Conservation (phyloP, 208 protist species). For the Wallacemonas collosoma region DNA sequence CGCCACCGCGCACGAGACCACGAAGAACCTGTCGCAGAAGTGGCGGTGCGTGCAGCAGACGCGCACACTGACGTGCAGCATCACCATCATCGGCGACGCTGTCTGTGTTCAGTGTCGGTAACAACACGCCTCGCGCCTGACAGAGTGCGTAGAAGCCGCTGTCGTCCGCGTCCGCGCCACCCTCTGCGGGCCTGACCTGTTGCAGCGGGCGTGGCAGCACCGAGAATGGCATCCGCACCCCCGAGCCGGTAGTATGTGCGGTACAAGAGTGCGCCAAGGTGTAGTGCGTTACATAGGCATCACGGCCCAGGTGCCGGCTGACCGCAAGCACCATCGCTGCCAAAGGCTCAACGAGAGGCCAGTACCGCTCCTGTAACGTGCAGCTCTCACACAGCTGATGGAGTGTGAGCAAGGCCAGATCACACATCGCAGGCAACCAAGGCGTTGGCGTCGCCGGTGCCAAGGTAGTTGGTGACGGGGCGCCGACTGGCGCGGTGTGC, state of each 20-base stretch:
- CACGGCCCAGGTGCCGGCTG: constrained; percentile 40
- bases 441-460: not conserved
- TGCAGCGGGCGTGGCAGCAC: too few species aligned
- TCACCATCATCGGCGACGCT: not conserved
- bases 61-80: not conserved
- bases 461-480: not conserved
- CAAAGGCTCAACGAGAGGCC: constrained; percentile 51
- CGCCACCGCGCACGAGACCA: not conserved
- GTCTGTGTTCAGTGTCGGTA: not conserved
- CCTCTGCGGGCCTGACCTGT: too few species aligned
- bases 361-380: constrained; percentile 61
- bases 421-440: constrained; percentile 27
- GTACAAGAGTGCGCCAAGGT: constrained; percentile 16
- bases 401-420: constrained; percentile 44
- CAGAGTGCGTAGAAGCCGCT: not conserved
- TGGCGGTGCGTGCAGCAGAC: not conserved
- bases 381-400: constrained; percentile 73
- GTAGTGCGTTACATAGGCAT: constrained; percentile 60
- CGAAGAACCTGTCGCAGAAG: not conserved
- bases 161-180: not conserved
- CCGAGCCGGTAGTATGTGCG: not conserved
- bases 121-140: not conserved
- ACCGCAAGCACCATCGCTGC: constrained; percentile 42
- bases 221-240: too few species aligned
- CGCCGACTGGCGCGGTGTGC: not conserved